Conservation (phyloP, 441 rosid genomes). For the Eruca vesicaria region DNA sequence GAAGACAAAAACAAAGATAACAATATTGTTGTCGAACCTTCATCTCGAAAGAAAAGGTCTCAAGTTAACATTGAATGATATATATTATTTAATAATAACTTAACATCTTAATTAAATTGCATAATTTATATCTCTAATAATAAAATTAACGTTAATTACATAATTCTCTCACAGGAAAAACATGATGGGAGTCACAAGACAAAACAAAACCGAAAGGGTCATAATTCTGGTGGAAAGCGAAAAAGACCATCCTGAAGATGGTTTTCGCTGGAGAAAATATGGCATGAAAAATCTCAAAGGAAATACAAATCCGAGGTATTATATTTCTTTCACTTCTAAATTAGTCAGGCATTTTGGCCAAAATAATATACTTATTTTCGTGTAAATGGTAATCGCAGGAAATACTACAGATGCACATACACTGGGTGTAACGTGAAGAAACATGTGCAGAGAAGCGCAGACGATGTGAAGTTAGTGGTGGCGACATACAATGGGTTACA, state of each 20-base stretch:
- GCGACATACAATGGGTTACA: conserved; percentile 28
- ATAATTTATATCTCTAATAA: too few relatives aligned
- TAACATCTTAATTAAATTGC: too few relatives aligned
- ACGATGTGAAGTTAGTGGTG: background rate
- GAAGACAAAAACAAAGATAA: background rate
- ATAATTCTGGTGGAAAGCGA: conserved; percentile 23
- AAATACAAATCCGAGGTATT: conserved; percentile 25
- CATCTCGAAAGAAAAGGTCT: conserved; percentile 14
- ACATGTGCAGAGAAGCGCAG: conserved; percentile 28
- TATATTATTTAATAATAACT: background rate
- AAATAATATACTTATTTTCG: background rate
- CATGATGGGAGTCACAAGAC: background rate
- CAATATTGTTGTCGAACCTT: background rate
- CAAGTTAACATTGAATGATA: background rate
- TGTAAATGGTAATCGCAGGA: conserved; percentile 12
- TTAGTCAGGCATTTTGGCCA: background rate
- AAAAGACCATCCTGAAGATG: conserved; percentile 20
- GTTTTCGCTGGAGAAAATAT: conserved; percentile 33
- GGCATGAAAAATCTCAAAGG: conserved; percentile 25
- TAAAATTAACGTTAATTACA: background rate
- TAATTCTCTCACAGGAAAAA: background rate
- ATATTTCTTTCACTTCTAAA: background rate
- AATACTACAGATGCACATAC: conserved; percentile 25
- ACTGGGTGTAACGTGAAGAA: conserved; percentile 11
- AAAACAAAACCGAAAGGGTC: background rate